Evolutionary conservation across 1,139 yeast genomes (phyloP), one percentile per base, ranked within the genome.

Genomic region (Scheffersomyces parashehatae): DNA sequence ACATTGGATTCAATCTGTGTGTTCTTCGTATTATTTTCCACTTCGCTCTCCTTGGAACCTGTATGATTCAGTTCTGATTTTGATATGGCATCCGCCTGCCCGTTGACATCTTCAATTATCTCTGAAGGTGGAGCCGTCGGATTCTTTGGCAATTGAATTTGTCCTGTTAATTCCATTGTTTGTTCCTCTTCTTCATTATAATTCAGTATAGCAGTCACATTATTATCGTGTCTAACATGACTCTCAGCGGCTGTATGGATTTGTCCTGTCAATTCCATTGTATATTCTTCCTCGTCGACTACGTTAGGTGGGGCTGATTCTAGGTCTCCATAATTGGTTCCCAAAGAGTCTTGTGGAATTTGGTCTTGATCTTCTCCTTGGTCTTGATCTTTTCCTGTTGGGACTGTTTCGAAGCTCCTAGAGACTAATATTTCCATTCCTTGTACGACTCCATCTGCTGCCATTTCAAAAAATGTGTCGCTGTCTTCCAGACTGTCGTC

Each of bases 131-230:
- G 9, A 20, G 7, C 8, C 2, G 5, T 20, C 8, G 5, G 26
- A 1, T 20, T 20, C 26, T 20, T 6, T 7, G 26, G 26, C 26
- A 5, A 44, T 45, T 5, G 36, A 16, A 39, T 37, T 20, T 35
- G 51, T 12, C 50, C 54, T 3, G 58, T 54, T 29, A 53, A 46
- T 31, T 53, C 58, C 65, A 60, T 59, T 2, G 58, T 53, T 30
- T 49, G 55, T 28, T 57, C 60, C 12, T 52, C 58, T 4, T 49
- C 54, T 7, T 48, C 53, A 6, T 42, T 29, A 15, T 13, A 28
- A 6, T 28, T 29, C 20, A 9, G 8, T 20, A 6, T 6, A 20
- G 2, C 3, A 6, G 2, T 6, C 26, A 20, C 26, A 6, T 8
- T 20, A 20, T 6, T 6, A 20, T 20, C 8, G 7, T 6, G 5